A percentile compares a stretch with the other conserved stretches of the same genome.
Conservation (phyloP, 169 alveolate species). For the Blepharisma undulans region DNA sequence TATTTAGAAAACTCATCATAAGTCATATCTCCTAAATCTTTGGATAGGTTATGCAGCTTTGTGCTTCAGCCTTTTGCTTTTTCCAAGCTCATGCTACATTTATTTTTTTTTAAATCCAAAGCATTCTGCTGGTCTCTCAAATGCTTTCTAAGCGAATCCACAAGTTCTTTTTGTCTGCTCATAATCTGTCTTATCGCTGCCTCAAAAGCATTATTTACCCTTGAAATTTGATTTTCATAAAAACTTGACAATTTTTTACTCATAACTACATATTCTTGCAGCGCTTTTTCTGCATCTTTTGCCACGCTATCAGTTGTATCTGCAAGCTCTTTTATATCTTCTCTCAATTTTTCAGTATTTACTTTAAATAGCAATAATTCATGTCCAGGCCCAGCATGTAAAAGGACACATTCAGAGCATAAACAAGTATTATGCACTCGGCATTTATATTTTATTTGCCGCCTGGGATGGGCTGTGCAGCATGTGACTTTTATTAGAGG, state of each 20-base stretch:
- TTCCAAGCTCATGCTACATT: slow-evolving; percentile 14
- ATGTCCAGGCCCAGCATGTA: slow-evolving; percentile 63
- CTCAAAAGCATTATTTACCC: slow-evolving; percentile 15
- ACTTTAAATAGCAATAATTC: slow-evolving; percentile 27
- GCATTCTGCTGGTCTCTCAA: slow-evolving; percentile 23
- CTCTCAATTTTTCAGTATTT: not conserved
- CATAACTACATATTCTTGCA: not conserved
- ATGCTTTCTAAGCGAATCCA: not conserved
- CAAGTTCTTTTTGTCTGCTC: slow-evolving; percentile 12
- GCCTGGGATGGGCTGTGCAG: slow-evolving; percentile 53
- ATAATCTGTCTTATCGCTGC: not conserved
- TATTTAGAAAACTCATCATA: not conserved
- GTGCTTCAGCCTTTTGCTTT: not conserved
- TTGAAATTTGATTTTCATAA: slow-evolving; percentile 11
- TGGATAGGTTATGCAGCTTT: not conserved
- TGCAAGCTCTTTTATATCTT: slow-evolving; percentile 4
- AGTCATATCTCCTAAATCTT: not conserved
- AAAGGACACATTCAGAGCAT: slow-evolving; percentile 56
- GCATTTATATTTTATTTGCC: slow-evolving; percentile 52
- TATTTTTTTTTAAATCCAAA: slow-evolving; percentile 2
- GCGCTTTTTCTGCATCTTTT: not conserved
- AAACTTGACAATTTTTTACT: slow-evolving; percentile 8
- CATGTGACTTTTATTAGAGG: slow-evolving; percentile 25
- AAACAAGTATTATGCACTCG: slow-evolving; percentile 48
- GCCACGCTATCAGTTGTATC: not conserved